These are phyloP conservation scores for Vaccinium corymbosum DNA, from an alignment of 148 eudicot species.

Conservation along the genomic window DNA sequence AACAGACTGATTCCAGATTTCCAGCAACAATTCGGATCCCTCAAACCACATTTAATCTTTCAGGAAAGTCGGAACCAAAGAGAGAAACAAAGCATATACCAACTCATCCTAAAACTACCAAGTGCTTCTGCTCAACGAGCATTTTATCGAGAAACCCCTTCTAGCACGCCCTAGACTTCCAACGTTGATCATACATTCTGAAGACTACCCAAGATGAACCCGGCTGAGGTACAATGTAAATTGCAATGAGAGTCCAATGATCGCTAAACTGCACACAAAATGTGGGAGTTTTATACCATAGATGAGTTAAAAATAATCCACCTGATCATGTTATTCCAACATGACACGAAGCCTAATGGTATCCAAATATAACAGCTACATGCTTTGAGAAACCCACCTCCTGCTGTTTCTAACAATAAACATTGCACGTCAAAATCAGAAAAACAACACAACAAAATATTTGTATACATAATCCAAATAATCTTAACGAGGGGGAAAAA, in stretches of 20 bases:
- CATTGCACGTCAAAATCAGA: background rate
- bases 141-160: background rate
- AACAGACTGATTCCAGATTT: background rate
- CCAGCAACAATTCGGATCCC: background rate
- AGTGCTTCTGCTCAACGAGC: background rate
- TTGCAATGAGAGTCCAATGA: background rate
- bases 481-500: background rate
- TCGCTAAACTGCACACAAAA: background rate
- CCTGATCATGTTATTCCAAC: background rate
- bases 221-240: background rate
- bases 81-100: background rate
- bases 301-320: background rate
- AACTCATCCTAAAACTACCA: background rate
- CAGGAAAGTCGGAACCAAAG: background rate
- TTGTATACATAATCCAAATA: background rate
- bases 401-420: background rate
- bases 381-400: background rate
- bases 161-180: background rate
- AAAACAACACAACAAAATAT: background rate
- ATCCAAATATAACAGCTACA: background rate
- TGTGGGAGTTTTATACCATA: background rate
- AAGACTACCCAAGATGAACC: background rate
- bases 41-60: background rate
- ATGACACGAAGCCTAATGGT: background rate
- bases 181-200: background rate